Conservation (phyloP, 208 protist species). For the Trypanosoma rangeli region DNA sequence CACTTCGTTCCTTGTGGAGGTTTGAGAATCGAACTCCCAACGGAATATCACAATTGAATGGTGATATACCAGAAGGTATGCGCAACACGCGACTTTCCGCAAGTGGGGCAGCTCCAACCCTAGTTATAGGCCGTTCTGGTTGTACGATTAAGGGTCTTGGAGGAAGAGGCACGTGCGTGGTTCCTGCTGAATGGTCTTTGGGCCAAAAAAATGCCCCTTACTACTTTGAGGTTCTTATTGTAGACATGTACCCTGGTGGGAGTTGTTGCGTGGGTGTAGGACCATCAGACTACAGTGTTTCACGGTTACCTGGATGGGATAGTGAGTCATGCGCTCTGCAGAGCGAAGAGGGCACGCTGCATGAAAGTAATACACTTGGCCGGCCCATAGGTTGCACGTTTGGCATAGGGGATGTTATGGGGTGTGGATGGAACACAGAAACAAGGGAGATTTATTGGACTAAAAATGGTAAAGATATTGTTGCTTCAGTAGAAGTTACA, state of each 20-base stretch:
- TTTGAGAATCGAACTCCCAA: slow-evolving; percentile 27
- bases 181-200: slow-evolving; percentile 49
- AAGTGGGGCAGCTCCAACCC: slow-evolving; percentile 36
- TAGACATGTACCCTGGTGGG: slow-evolving; percentile 59
- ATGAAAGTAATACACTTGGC: slow-evolving; percentile 40
- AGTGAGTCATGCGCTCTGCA: slow-evolving; percentile 74
- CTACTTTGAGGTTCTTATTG: slow-evolving; percentile 88
- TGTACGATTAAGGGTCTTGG: slow-evolving; percentile 50
- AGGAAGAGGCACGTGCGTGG: slow-evolving; percentile 70
- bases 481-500: slow-evolving; percentile 28
- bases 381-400: slow-evolving; percentile 60
- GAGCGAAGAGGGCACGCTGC: slow-evolving; percentile 76
- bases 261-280: slow-evolving; percentile 79
- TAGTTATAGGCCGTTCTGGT: slow-evolving; percentile 55
- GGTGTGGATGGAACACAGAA: slow-evolving; percentile 81
- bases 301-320: slow-evolving; percentile 82
- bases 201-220: slow-evolving; percentile 32
- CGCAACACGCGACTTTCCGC: slow-evolving; percentile 46
- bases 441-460: slow-evolving; percentile 79
- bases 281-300: slow-evolving; percentile 72
- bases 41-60: slow-evolving; percentile 49
- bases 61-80: slow-evolving; percentile 40
- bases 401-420: slow-evolving; percentile 77
- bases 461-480: slow-evolving; percentile 71
- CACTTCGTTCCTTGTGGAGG: slow-evolving; percentile 33